Evolutionary conservation across 225 moss, liverwort and hornwort genomes (phyloP), one percentile per base, ranked within the genome.

Genomic region (Pseudoscleropodium purum): DNA sequence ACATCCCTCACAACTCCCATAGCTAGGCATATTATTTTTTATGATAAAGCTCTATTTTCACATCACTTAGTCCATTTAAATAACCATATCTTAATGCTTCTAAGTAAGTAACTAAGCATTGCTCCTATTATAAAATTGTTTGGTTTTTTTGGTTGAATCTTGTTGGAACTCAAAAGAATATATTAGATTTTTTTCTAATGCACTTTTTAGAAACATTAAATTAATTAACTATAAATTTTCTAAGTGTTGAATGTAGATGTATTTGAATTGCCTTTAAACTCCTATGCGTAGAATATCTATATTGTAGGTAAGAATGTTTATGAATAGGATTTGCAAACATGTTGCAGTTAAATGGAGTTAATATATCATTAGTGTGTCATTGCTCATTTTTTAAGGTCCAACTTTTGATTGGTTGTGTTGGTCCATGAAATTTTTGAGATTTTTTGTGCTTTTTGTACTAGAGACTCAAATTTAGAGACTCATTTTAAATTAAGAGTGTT

Each of bases 1-100:
- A 25, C 26, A 41, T 25, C 11, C 26, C 3, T 41, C 0, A 0
- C 15, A 4, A 72, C 0, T 41, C 8, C 2, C 2, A 7, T 26
- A 3, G 25, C 14, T 72, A 0, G 0, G 0, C 5, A 72, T 7
- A 8, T 26, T 72, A 26, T 15, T 39, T 25, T 3, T 70, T 11
- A 15, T 10, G 41, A 31, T 75, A 12, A 49, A 49, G 7, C 5
- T 75, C 4, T 31, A 2, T 0, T 49, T 49, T 49, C 10, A 49
- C 33, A 49, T 33, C 20, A 33, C 5, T 7, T 49, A 11, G 2
- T 31, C 2, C 19, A 31, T 49, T 31, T 12, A 6, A 1, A 2
- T 49, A 75, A 31, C 2, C 49, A 7, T 2, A 49, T 2, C 33
- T 19, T 33, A 33, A 12, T 49, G 20, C 13, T 33, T 75, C 0